phyloP scores from a whole-genome alignment of 2,329 filamentous ascomycete genomes.

The Lecanicillium sp. region DNA sequence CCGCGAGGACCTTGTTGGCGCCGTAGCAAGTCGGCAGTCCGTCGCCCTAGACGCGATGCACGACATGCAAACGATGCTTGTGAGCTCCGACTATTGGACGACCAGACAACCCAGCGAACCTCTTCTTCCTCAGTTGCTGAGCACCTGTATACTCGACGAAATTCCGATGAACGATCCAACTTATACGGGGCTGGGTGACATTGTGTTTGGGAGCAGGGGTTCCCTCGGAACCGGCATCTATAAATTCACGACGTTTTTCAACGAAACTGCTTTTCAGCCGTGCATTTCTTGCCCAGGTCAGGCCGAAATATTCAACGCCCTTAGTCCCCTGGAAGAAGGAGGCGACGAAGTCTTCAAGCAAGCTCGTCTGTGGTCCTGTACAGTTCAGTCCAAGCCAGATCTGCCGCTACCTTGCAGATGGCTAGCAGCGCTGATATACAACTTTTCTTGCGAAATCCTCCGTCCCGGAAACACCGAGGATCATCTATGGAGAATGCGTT shows the following conservation, averaged over 20 bases:
- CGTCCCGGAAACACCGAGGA: constrained; percentile 14
- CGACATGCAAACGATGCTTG: not conserved
- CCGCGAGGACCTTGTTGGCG: constrained; percentile 16
- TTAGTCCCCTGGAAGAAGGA: constrained; percentile 19
- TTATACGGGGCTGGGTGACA: not conserved
- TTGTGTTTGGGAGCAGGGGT: not conserved
- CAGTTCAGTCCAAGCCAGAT: constrained; percentile 17
- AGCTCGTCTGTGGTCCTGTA: constrained; percentile 28
- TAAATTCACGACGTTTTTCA: constrained; percentile 24
- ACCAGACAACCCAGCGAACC: too few species aligned
- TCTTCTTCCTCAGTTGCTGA: too few species aligned
- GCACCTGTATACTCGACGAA: too few species aligned
- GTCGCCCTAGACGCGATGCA: not conserved
- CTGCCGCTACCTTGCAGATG: constrained; percentile 27
- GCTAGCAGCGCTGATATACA: constrained; percentile 27
- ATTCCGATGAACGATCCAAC: too few species aligned
- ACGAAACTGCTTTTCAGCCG: constrained; percentile 25
- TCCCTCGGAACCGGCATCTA: constrained; percentile 16
- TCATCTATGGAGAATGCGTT: constrained; percentile 20
- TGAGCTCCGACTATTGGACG: not conserved
- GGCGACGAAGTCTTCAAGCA: constrained; percentile 22
- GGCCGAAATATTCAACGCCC: constrained; percentile 18
- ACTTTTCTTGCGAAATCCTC: constrained; percentile 26
- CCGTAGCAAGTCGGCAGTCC: constrained; percentile 1
- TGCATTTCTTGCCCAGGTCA: constrained; percentile 21